Conservation (phyloP, 305 asterid species). For the Solanum aculeatissimum region DNA sequence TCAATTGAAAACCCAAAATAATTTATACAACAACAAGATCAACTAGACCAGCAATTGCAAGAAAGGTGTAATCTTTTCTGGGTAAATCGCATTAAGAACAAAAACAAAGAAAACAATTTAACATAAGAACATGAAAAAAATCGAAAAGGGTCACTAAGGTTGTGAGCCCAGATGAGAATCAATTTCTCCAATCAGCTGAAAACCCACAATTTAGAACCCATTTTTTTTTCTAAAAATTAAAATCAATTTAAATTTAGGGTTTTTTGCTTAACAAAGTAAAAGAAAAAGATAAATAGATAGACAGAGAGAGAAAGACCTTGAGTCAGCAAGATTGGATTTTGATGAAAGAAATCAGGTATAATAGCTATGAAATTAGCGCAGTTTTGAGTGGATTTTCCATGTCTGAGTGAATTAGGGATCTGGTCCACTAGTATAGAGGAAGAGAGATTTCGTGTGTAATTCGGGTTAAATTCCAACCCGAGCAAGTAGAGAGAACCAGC, state of each 20-base stretch:
- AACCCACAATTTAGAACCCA: background rate
- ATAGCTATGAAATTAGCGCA: background rate
- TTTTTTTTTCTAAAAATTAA: background rate
- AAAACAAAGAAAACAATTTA: background rate
- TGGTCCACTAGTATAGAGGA: background rate
- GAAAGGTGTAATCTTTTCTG: background rate
- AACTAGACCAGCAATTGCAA: background rate
- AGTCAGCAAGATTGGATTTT: slow-evolving; percentile 2
- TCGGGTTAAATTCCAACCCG: background rate
- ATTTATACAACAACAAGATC: background rate
- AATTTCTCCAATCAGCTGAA: background rate
- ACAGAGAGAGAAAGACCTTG: background rate
- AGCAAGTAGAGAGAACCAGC: background rate
- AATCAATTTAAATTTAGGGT: background rate
- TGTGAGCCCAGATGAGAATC: slow-evolving; percentile 6
- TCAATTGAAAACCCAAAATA: background rate
- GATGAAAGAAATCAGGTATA: background rate
- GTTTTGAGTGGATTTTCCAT: background rate
- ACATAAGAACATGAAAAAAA: background rate
- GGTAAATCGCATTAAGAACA: background rate
- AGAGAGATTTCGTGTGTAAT: background rate
- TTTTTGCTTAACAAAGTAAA: background rate
- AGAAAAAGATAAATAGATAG: background rate
- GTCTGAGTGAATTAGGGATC: background rate
- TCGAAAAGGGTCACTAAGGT: slow-evolving; percentile 11